Percentiles rank a stretch among this genome's conserved stretches.
These are phyloP conservation scores for Penicillium sp. DNA, from an alignment of 2,329 filamentous ascomycete genomes.

Conservation along the genomic window DNA sequence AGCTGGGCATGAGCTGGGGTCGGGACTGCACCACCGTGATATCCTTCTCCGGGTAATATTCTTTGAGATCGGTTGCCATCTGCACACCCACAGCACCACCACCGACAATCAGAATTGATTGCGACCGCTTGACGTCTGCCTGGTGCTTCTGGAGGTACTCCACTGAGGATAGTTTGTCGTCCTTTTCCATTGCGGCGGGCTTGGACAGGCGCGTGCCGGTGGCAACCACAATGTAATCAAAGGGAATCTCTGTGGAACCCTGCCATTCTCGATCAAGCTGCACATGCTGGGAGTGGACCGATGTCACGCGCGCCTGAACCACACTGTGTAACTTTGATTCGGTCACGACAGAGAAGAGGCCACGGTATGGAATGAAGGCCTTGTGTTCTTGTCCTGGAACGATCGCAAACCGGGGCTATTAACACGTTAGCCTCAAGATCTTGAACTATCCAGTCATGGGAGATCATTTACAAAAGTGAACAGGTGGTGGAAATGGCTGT, in stretches of 20 bases:
- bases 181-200: constrained; percentile 33
- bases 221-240: constrained; percentile 35
- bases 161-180: constrained; percentile 36
- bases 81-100: constrained; percentile 54
- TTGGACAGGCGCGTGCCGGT: constrained; percentile 36
- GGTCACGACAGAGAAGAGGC: constrained; percentile 28
- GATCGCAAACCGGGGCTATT: constrained; percentile 36
- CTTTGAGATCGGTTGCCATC: constrained; percentile 52
- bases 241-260: constrained; percentile 31
- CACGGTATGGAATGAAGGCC: constrained; percentile 37
- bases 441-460: neutral
- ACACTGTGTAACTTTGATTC: constrained; percentile 27
- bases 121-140: constrained; percentile 26
- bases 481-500: constrained; percentile 39
- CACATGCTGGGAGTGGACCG: constrained; percentile 28
- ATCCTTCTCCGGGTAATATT: constrained; percentile 48
- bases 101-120: constrained; percentile 42
- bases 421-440: neutral
- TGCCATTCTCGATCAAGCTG: constrained; percentile 38
- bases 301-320: constrained; percentile 34
- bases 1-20: constrained; percentile 35
- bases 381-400: constrained; percentile 38
- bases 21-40: constrained; percentile 52
- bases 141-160: constrained; percentile 36
- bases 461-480: constrained; percentile 34